Evolutionary conservation across 371 early-diverging fungal species (phyloP).

Genomic region (Entomophthora muscae): DNA sequence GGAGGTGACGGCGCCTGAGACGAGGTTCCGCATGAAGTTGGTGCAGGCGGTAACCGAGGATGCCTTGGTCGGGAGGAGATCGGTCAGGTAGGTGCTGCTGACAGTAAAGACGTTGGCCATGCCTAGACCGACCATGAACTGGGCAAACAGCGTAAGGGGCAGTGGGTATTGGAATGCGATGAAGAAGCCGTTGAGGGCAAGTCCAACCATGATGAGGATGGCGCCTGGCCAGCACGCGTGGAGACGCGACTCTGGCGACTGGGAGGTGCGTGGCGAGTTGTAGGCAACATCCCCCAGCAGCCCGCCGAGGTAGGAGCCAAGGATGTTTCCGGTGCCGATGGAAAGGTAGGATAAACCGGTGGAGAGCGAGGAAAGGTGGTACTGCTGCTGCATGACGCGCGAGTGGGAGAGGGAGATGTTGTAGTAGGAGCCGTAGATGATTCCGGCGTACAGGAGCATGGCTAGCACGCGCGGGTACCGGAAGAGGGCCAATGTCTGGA

Average conservation of each 20-base stretch:
- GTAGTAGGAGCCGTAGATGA: not conserved
- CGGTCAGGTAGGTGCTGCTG: not conserved
- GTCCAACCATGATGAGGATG: slow-evolving; percentile 17
- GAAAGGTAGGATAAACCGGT: not conserved
- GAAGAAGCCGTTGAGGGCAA: slow-evolving; percentile 25
- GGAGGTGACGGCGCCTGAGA: not conserved
- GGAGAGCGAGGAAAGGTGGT: not conserved
- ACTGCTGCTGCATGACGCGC: not conserved
- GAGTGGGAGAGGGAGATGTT: not conserved
- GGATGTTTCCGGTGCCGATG: not conserved
- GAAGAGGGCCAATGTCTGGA: too few species aligned
- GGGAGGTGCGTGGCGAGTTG: not conserved
- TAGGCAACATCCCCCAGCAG: not conserved
- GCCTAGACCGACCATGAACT: not conserved
- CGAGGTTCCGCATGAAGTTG: not conserved
- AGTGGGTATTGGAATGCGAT: slow-evolving; percentile 13
- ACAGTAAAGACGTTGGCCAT: not conserved
- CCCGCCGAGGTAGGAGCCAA: not conserved
- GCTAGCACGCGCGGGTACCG: not conserved
- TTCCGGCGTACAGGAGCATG: not conserved
- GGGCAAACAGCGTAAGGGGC: not conserved
- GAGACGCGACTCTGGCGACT: slow-evolving; percentile 16
- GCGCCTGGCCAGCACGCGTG: slow-evolving; percentile 22
- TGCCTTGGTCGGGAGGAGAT: not conserved
- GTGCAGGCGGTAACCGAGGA: slow-evolving; percentile 5